These are phyloP conservation scores for Clitoria ternatea DNA, from an alignment of 306 rosid species.

Conservation along the genomic window DNA sequence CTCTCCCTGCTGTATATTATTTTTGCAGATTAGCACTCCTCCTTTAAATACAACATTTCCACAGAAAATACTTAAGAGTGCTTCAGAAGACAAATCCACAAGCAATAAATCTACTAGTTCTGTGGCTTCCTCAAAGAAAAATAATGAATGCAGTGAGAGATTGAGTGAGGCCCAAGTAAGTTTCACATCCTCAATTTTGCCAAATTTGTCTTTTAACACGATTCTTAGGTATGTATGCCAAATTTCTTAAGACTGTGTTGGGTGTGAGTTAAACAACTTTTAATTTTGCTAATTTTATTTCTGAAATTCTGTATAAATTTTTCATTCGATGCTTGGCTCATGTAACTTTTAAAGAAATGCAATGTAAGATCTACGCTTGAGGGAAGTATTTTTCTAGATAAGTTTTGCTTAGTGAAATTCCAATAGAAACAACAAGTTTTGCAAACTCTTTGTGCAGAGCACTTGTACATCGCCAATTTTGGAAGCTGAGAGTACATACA, in stretches of 20 bases:
- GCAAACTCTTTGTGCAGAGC: constrained; percentile 55
- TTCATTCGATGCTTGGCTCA: neutral
- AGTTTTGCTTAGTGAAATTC: constrained; percentile 36
- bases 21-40: constrained; percentile 26
- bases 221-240: neutral
- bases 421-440: constrained; percentile 35
- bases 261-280: neutral
- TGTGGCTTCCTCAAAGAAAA: constrained; percentile 38
- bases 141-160: constrained; percentile 45
- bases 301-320: neutral
- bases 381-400: constrained; percentile 24
- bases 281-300: neutral
- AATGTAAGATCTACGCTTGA: neutral
- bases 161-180: constrained; percentile 58
- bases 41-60: constrained; percentile 26
- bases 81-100: constrained; percentile 43
- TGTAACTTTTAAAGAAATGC: neutral
- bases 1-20: neutral
- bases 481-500: constrained; percentile 48
- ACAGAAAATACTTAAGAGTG: constrained; percentile 28
- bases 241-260: neutral
- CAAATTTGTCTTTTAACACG: neutral
- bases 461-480: constrained; percentile 43
- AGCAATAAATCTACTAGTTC: constrained; percentile 44
- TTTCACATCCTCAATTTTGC: neutral